Percentiles rank a stretch among this genome's conserved stretches.
Evolutionary conservation across 495 filamentous ascomycete genomes (phyloP).

Genomic region (Lasiosphaeris hirsuta): DNA sequence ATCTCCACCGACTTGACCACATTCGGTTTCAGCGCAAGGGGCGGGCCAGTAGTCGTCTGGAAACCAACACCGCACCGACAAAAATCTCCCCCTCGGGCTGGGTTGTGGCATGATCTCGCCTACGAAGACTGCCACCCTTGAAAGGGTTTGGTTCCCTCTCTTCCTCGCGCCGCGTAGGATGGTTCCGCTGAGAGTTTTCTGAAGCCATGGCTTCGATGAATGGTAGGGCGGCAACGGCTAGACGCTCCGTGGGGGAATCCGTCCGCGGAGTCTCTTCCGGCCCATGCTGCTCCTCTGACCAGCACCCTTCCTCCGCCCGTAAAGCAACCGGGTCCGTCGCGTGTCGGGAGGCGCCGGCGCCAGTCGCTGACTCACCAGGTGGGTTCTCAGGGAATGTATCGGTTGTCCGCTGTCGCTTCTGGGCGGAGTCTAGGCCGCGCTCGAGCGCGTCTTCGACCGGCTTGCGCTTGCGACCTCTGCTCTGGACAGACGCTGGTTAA

Average conservation of each 20-base stretch:
- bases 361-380: slow-evolving; percentile 11
- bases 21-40: too few species aligned
- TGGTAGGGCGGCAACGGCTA: not conserved
- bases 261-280: slow-evolving; percentile 11
- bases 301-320: slow-evolving; percentile 15
- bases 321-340: slow-evolving; percentile 13
- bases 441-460: slow-evolving; percentile 10
- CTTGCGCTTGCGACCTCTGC: slow-evolving; percentile 17
- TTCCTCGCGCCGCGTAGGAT: too few species aligned
- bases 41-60: too few species aligned
- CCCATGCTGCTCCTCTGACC: slow-evolving; percentile 12
- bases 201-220: too few species aligned
- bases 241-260: slow-evolving; percentile 1
- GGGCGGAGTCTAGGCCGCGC: slow-evolving; percentile 10
- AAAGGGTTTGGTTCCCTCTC: too few species aligned
- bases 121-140: too few species aligned
- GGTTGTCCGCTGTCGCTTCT: slow-evolving; percentile 6
- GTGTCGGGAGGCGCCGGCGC: not conserved
- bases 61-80: too few species aligned
- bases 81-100: too few species aligned
- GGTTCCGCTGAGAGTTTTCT: too few species aligned
- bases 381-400: not conserved
- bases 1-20: too few species aligned
- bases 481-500: slow-evolving; percentile 4
- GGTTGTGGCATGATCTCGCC: too few species aligned